Conservation (phyloP, 2,329 filamentous ascomycete species). For the Alternaria postmessia region DNA sequence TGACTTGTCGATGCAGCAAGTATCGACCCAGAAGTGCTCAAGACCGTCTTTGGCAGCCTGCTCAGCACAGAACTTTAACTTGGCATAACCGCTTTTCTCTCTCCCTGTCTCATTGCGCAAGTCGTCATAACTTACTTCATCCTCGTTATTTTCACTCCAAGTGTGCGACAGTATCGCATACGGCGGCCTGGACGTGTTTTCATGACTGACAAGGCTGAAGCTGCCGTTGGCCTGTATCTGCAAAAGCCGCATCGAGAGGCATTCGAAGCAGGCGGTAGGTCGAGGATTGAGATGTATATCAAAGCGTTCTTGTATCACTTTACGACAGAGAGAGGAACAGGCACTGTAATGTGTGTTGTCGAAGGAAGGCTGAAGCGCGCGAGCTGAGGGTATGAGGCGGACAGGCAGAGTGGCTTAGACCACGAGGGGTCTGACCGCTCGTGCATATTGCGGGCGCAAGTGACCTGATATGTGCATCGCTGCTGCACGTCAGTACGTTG, state of each 20-base stretch:
- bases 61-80: conserved; percentile 4
- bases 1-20: conserved; percentile 12
- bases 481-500: not conserved
- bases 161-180: not conserved
- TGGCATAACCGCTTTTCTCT: not conserved
- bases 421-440: not conserved
- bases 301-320: not conserved
- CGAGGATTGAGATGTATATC: not conserved
- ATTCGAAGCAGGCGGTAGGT: not conserved
- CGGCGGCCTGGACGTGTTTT: not conserved
- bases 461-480: not conserved
- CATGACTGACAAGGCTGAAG: not conserved
- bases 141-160: not conserved
- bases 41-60: not conserved
- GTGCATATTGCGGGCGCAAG: not conserved
- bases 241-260: not conserved
- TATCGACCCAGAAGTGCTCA: conserved; percentile 9
- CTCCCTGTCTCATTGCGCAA: not conserved
- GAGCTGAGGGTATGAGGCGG: not conserved
- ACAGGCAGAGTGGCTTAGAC: not conserved
- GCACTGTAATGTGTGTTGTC: not conserved
- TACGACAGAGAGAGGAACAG: too few species aligned
- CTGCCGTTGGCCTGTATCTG: not conserved
- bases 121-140: not conserved
- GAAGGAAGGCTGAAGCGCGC: not conserved